Evolutionary conservation across 2,329 filamentous ascomycete genomes (phyloP), one percentile per base, ranked within the genome.

Genomic region (Bipolaris victoriae): DNA sequence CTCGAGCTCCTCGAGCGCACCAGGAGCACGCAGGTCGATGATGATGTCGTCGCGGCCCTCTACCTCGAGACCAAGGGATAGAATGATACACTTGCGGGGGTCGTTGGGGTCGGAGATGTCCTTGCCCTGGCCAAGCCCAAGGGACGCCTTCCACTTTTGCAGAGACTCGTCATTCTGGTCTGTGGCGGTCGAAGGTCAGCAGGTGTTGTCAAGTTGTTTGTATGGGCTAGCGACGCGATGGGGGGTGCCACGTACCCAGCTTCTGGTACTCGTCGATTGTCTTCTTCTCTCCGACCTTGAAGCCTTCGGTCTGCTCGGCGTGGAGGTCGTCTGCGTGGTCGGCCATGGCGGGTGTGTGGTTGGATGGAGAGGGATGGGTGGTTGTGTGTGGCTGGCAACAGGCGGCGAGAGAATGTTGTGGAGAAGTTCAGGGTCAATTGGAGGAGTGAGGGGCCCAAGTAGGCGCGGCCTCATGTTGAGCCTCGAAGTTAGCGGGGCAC

Each of bases 231-330:
- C 41, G 39, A 22, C 46, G 36, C 16, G 35, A 13, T 36, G 37
- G 26, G 40, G 40, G 33, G 56, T 40, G 36, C 22, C 57, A 83
- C 90, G 74, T 83, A 96, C 92, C 95, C 81, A 99, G 90, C 78
- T 97, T 84, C 75, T 94, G 86, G 81, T 97, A 97, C 79, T 97
- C 91, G 64, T 94, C 91, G 74, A 99, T 85, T 70, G 91, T 96
- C 86, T 98, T 97, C 89, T 97, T 97, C 86, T 97, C 92, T 68
- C 92, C 93, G 76, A 97, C 90, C 87, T 96, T 97, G 89, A 97
- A 98, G 77, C 94, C 94, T 81, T 93, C 89, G 66, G 93, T 97
- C 81, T 89, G 86, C 82, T 95, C 90, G 64, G 92, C 89, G 78
- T 90, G 83, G 67, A 94, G 87, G 73, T 98, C 94, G 61, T 97